These are phyloP conservation scores for Penicilliopsis zonata DNA, from an alignment of 495 filamentous ascomycete genomes.

Conservation along the genomic window DNA sequence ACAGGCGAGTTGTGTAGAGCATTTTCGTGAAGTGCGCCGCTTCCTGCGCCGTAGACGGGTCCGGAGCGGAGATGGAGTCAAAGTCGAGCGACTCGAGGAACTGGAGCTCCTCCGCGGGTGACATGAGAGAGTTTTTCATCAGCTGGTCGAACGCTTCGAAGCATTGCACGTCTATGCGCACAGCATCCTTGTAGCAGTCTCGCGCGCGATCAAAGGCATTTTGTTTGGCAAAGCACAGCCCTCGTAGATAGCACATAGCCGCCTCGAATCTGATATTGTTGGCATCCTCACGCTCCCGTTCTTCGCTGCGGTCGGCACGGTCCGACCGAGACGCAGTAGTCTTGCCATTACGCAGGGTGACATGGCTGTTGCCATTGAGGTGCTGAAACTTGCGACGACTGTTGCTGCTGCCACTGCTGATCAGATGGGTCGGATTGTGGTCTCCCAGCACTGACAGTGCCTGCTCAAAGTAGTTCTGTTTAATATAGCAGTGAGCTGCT, in stretches of 20 bases:
- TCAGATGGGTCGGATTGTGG: conserved; percentile 79
- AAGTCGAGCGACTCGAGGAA: conserved; percentile 91
- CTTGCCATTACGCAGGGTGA: conserved; percentile 36
- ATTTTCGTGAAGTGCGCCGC: conserved; percentile 88
- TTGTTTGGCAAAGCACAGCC: conserved; percentile 90
- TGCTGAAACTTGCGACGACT: conserved; percentile 49
- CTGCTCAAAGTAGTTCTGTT: conserved; percentile 78
- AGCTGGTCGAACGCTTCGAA: conserved; percentile 97
- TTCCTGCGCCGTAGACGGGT: conserved; percentile 58
- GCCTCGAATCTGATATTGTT: conserved; percentile 80
- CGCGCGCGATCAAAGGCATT: conserved; percentile 96
- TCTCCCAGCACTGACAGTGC: conserved; percentile 84
- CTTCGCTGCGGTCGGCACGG: conserved; percentile 47
- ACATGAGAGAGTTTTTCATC: conserved; percentile 95
- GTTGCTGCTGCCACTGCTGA: conserved; percentile 51
- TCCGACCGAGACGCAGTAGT: conserved; percentile 27
- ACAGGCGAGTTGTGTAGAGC: conserved; percentile 93
- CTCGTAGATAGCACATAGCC: conserved; percentile 91
- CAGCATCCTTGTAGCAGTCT: conserved; percentile 95
- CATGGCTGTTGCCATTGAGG: conserved; percentile 36
- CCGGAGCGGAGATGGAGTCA: conserved; percentile 54
- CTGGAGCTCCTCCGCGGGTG: conserved; percentile 89
- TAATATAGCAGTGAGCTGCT: conserved; percentile 84
- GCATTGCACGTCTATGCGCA: conserved; percentile 94
- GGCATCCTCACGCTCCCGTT: conserved; percentile 52